Evolutionary conservation across 257 asterid species (phyloP).

Genomic region (Cordia subcordata): DNA sequence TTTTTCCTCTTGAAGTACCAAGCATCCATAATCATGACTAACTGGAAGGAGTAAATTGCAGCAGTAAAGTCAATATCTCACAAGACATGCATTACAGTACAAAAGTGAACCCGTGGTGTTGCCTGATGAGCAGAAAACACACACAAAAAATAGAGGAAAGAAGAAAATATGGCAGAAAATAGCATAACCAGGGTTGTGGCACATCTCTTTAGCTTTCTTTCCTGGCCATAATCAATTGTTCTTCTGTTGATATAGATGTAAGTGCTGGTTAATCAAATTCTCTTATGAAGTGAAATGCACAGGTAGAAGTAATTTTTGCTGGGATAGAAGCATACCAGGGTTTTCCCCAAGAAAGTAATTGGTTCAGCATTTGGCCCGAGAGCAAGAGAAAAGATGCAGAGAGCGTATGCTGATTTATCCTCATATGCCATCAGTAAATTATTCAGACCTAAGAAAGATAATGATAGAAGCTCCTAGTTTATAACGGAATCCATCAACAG

Average conservation of each 20-base stretch:
- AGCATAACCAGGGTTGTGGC: too few relatives aligned
- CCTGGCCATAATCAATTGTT: not conserved
- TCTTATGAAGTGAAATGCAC: not conserved
- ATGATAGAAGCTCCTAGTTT: not conserved
- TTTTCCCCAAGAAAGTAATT: slow-evolving; percentile 74
- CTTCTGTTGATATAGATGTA: not conserved
- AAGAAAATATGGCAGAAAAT: too few relatives aligned
- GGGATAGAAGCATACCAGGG: slow-evolving; percentile 42
- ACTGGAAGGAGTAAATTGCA: too few relatives aligned
- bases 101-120: too few relatives aligned
- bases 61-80: too few relatives aligned
- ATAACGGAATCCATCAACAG: slow-evolving; percentile 2
- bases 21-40: too few relatives aligned
- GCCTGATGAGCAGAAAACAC: too few relatives aligned
- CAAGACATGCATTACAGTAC: too few relatives aligned
- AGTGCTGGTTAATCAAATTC: not conserved
- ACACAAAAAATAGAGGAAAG: too few relatives aligned
- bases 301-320: not conserved
- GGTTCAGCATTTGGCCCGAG: slow-evolving; percentile 84
- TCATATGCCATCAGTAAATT: slow-evolving; percentile 88
- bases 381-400: slow-evolving; percentile 85
- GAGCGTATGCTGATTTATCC: slow-evolving; percentile 93
- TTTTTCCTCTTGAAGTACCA: too few relatives aligned
- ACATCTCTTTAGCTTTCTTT: too few relatives aligned
- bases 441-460: slow-evolving; percentile 61